phyloP scores from a whole-genome alignment of 2,329 filamentous ascomycete species.

The Stagonosporopsis chrysanthemi region DNA sequence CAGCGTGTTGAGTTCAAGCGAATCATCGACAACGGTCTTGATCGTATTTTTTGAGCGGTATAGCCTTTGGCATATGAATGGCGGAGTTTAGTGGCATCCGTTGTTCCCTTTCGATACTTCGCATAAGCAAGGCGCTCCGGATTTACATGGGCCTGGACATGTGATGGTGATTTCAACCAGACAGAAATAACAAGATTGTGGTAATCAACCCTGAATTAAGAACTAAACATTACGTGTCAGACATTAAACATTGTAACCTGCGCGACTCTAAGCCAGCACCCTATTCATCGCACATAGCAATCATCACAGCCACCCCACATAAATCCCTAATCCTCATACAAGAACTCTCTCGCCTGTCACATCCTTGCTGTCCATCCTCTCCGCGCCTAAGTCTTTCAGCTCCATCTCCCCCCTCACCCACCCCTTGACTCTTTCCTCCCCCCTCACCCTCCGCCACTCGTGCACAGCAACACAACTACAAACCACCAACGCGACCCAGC shows the following conservation, averaged over 20 bases:
- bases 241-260: neutral
- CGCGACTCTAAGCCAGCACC: neutral
- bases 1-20: conserved; percentile 41
- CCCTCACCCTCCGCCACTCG: neutral
- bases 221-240: neutral
- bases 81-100: neutral
- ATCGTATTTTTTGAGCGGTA: conserved; percentile 23
- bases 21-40: conserved; percentile 32
- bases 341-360: neutral
- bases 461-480: conserved; percentile 1
- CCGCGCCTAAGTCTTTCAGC: neutral
- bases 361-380: neutral
- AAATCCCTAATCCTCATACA: neutral
- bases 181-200: neutral
- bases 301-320: neutral
- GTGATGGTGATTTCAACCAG: too few species aligned
- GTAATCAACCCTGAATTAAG: neutral
- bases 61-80: neutral
- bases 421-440: neutral
- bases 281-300: neutral
- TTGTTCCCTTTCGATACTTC: neutral
- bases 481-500: neutral
- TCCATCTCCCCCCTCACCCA: neutral
- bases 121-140: conserved; percentile 1
- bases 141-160: neutral